These are phyloP conservation scores for Scheffersomyces ergatensis DNA, from an alignment of 805 yeast genomes.

Conservation along the genomic window DNA sequence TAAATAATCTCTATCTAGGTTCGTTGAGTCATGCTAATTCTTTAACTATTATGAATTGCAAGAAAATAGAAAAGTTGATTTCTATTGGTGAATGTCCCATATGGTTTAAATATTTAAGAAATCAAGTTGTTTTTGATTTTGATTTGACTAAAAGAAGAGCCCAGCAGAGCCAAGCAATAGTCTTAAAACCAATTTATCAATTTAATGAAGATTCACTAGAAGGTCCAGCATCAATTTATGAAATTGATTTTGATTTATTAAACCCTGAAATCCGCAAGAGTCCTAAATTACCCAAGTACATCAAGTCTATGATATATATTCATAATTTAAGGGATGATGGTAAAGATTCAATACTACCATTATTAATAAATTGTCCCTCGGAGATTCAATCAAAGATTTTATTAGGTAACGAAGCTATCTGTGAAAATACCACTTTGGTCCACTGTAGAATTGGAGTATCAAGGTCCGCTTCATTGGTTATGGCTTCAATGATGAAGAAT, in stretches of 20 bases:
- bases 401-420: slow-evolving; percentile 10
- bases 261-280: neutral
- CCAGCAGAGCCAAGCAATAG: neutral
- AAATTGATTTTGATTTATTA: slow-evolving; percentile 11
- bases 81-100: slow-evolving; percentile 36
- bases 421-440: slow-evolving; percentile 17
- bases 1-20: slow-evolving; percentile 28
- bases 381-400: slow-evolving; percentile 25
- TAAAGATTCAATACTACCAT: slow-evolving; percentile 27
- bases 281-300: neutral
- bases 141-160: slow-evolving; percentile 3
- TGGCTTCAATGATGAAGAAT: slow-evolving; percentile 37
- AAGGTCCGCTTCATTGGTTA: slow-evolving; percentile 39
- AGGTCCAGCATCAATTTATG: slow-evolving; percentile 10
- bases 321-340: slow-evolving; percentile 39
- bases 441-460: slow-evolving; percentile 44
- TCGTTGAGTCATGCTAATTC: slow-evolving; percentile 34
- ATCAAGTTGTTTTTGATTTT: slow-evolving; percentile 12
- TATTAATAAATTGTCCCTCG: slow-evolving; percentile 27
- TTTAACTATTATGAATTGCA: slow-evolving; percentile 19
- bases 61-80: slow-evolving; percentile 22
- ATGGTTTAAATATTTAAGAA: slow-evolving; percentile 22
- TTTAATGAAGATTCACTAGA: slow-evolving; percentile 15
- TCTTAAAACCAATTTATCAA: slow-evolving; percentile 14
- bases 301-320: slow-evolving; percentile 21